Conservation (phyloP, 2,329 filamentous ascomycete species). For the Tolypocladium guangdongense region DNA sequence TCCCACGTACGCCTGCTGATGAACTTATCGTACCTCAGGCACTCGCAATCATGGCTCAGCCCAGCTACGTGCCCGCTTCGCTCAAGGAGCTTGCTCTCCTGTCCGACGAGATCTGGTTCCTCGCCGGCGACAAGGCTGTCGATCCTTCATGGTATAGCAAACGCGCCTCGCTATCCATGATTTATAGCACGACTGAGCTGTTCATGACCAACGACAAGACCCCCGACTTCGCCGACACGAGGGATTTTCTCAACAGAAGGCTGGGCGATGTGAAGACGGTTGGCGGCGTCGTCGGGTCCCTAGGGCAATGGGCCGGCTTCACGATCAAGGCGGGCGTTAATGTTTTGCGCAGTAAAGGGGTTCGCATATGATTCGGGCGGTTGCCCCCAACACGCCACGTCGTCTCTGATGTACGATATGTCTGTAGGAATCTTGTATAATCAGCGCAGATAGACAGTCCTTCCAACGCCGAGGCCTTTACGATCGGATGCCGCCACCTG, state of each 20-base stretch:
- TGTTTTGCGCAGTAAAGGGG: conserved; percentile 75
- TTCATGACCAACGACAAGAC: conserved; percentile 90
- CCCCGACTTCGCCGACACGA: conserved; percentile 62
- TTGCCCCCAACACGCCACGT: neutral
- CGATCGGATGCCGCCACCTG: neutral
- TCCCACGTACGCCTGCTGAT: neutral
- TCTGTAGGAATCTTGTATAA: conserved; percentile 1
- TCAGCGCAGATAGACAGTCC: neutral
- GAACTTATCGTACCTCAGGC: conserved; percentile 43
- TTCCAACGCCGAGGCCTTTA: neutral
- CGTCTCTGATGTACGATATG: neutral
- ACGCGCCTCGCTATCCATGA: conserved; percentile 42
- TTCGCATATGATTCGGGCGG: conserved; percentile 50
- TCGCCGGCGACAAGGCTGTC: conserved; percentile 71
- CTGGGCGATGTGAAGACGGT: conserved; percentile 57
- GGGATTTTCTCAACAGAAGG: conserved; percentile 66
- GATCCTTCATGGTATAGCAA: conserved; percentile 80
- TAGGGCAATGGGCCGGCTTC: conserved; percentile 74
- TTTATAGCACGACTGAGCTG: conserved; percentile 66
- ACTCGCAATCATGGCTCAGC: conserved; percentile 80
- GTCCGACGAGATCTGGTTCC: conserved; percentile 85
- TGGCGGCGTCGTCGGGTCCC: conserved; percentile 48
- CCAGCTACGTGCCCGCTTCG: conserved; percentile 63
- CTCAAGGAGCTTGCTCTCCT: conserved; percentile 70
- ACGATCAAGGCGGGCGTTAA: conserved; percentile 69